A percentile compares a stretch with the other conserved stretches of the same genome.
Evolutionary conservation across 352 stramenopile genomes (phyloP).

Genomic region (Pythium rishiriense): DNA sequence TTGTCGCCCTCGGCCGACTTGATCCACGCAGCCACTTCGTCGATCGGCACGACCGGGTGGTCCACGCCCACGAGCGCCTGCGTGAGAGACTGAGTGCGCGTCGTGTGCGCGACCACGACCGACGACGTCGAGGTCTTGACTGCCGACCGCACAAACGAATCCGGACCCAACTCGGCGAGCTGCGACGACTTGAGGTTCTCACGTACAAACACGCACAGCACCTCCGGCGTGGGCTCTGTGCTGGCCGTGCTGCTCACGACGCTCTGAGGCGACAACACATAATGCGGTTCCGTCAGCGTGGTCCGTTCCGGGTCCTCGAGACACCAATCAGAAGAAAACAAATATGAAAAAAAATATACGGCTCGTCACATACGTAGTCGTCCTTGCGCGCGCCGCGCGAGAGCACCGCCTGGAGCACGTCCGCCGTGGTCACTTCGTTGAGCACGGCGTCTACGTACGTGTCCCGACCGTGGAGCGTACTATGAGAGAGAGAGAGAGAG

Average conservation of each 20-base stretch:
- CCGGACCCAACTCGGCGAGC: conserved; percentile 37
- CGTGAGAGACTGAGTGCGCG: conserved; percentile 42
- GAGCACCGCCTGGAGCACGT: conserved; percentile 33
- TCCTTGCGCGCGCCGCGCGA: conserved; percentile 33
- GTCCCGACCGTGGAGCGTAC: conserved; percentile 45
- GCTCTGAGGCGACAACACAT: conserved; percentile 26
- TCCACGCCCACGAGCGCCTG: conserved; percentile 16
- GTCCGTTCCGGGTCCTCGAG: too few species aligned
- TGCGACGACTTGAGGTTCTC: conserved; percentile 44
- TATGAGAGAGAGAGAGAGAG: conserved; percentile 15
- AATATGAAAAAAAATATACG: neutral
- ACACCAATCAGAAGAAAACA: too few species aligned
- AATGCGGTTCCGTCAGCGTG: neutral
- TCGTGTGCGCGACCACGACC: conserved; percentile 75
- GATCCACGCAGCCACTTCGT: conserved; percentile 26
- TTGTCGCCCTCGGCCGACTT: conserved; percentile 25
- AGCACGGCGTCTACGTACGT: conserved; percentile 50
- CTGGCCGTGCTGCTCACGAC: conserved; percentile 34
- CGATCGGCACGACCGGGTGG: conserved; percentile 23
- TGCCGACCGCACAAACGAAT: conserved; percentile 51
- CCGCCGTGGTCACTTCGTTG: conserved; percentile 40
- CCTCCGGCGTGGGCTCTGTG: conserved; percentile 32
- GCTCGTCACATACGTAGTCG: conserved; percentile 31
- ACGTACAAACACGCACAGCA: conserved; percentile 62
- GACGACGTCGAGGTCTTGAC: conserved; percentile 53